Percentiles rank a stretch among this genome's conserved stretches.
These are phyloP conservation scores for Trichoderma sp. DNA, from an alignment of 2,329 filamentous ascomycete species.

Conservation along the genomic window DNA sequence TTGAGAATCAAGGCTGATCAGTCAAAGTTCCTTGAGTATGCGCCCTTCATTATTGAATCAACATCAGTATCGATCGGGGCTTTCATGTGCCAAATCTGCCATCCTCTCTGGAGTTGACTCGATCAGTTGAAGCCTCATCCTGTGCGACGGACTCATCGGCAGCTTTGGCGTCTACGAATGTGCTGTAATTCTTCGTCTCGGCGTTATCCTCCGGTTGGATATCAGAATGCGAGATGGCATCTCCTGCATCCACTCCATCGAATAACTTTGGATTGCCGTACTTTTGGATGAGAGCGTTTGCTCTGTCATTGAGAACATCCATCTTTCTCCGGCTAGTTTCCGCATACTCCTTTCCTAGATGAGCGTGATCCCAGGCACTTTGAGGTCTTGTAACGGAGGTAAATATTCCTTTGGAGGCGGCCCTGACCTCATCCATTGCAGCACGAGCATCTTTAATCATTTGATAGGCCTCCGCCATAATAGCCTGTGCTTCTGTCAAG, in stretches of 20 bases:
- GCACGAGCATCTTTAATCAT: neutral
- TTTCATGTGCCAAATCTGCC: neutral
- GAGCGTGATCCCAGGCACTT: neutral
- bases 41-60: neutral
- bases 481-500: neutral
- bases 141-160: neutral
- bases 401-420: neutral
- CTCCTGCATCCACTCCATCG: neutral
- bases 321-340: neutral
- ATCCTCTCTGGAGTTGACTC: neutral
- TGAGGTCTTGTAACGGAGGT: neutral
- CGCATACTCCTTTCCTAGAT: neutral
- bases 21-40: neutral
- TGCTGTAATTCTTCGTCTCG: rapidly evolving
- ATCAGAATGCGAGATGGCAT: neutral
- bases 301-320: neutral
- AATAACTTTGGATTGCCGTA: neutral
- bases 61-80: neutral
- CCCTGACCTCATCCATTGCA: neutral
- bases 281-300: neutral
- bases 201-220: neutral
- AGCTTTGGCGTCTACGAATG: neutral
- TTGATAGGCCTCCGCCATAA: neutral
- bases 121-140: too few relatives aligned
- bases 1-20: neutral